Conservation (phyloP, 371 early-diverging fungal genomes). For the Lichtheimia hyalospora region DNA sequence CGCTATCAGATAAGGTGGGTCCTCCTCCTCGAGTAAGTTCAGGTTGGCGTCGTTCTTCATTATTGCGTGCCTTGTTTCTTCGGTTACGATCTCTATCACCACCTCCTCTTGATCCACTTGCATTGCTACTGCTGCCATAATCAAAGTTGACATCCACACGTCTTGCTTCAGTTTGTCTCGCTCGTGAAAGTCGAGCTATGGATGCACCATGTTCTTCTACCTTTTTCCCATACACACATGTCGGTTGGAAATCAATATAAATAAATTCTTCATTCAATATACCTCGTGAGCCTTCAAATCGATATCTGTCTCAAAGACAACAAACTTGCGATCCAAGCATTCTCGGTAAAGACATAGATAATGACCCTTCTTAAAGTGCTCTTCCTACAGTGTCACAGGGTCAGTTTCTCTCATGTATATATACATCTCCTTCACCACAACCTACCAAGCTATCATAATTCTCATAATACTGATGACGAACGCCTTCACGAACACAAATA, state of each 20-base stretch:
- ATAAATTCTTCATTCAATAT: background rate
- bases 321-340: slow-evolving; percentile 93
- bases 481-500: slow-evolving; percentile 74
- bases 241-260: background rate
- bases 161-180: slow-evolving; percentile 42
- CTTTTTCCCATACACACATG: slow-evolving; percentile 5
- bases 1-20: slow-evolving; percentile 3
- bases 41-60: slow-evolving; percentile 7
- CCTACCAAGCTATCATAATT: slow-evolving; percentile 81
- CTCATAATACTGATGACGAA: slow-evolving; percentile 82
- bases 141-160: slow-evolving; percentile 58
- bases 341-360: slow-evolving; percentile 75
- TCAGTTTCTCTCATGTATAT: background rate
- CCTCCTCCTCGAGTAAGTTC: background rate
- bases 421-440: background rate
- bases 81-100: slow-evolving; percentile 13
- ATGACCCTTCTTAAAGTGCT: slow-evolving; percentile 87
- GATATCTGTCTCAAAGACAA: slow-evolving; percentile 91
- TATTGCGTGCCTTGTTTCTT: slow-evolving; percentile 10
- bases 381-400: slow-evolving; percentile 48
- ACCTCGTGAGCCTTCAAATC: slow-evolving; percentile 88
- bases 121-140: slow-evolving; percentile 38
- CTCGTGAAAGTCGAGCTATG: slow-evolving; percentile 28
- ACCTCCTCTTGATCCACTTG: slow-evolving; percentile 13
- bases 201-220: slow-evolving; percentile 50